Conservation (phyloP, 306 rosid species). For the Lathyrus oleraceus region DNA sequence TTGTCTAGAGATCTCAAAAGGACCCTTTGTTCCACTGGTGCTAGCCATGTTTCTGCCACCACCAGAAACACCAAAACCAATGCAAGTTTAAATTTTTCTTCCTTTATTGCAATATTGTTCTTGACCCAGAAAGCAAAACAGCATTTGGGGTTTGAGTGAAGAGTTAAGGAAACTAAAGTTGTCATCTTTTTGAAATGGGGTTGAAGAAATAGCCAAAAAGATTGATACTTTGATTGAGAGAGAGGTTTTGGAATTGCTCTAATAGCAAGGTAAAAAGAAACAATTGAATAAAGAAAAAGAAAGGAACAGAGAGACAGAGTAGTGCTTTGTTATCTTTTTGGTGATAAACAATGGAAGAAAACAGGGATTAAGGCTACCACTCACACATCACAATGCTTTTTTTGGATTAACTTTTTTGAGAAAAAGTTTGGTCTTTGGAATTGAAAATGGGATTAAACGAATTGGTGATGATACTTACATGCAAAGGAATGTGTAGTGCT, state of each 20-base stretch:
- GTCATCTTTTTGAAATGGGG: conserved; percentile 47
- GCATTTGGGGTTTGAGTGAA: conserved; percentile 31
- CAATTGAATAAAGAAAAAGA: conserved; percentile 22
- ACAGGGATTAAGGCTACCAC: background rate
- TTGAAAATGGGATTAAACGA: conserved; percentile 26
- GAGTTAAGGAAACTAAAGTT: conserved; percentile 42
- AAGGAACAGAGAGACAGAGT: conserved; percentile 22
- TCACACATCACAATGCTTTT: conserved; percentile 24
- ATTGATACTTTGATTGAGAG: conserved; percentile 70
- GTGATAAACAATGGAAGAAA: conserved; percentile 27
- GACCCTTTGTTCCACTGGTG: conserved; percentile 74
- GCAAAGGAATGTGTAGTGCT: conserved; percentile 27
- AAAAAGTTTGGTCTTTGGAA: conserved; percentile 34
- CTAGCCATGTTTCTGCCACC: conserved; percentile 65
- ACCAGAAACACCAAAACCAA: conserved; percentile 17
- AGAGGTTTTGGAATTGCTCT: conserved; percentile 66
- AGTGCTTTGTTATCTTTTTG: conserved; percentile 31
- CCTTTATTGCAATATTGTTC: conserved; percentile 16
- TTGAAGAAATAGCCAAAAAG: conserved; percentile 37
- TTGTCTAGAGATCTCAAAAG: conserved; percentile 42
- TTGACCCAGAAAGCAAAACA: conserved; percentile 26
- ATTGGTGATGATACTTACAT: conserved; percentile 15
- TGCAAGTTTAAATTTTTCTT: conserved; percentile 8
- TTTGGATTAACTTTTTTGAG: background rate
- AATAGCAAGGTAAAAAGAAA: conserved; percentile 57